phyloP scores from a whole-genome alignment of 805 yeast genomes.

The Yamadazyma insecticola region DNA sequence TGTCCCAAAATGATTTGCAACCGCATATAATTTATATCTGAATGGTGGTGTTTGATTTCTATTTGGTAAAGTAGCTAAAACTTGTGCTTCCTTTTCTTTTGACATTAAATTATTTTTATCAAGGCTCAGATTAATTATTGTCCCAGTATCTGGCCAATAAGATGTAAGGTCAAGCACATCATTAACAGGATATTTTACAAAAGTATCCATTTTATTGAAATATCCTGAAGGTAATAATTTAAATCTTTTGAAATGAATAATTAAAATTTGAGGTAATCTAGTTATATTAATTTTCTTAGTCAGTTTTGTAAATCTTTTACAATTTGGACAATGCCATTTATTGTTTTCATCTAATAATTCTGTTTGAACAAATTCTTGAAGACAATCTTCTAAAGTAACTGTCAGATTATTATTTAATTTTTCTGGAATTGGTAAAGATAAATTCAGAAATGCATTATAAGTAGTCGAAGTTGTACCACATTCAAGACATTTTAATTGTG shows the following conservation, averaged over 20 bases:
- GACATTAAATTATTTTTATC: constrained; percentile 17
- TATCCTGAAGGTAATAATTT: constrained; percentile 43
- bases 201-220: constrained; percentile 56
- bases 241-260: constrained; percentile 85
- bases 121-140: constrained; percentile 15
- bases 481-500: constrained; percentile 67
- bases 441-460: constrained; percentile 73
- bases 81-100: constrained; percentile 38
- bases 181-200: constrained; percentile 62
- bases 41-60: constrained; percentile 82
- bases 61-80: constrained; percentile 48
- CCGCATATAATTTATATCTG: constrained; percentile 70
- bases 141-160: constrained; percentile 63
- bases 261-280: constrained; percentile 69
- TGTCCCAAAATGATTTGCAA: constrained; percentile 80
- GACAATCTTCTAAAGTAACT: constrained; percentile 54
- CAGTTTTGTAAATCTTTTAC: constrained; percentile 59
- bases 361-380: constrained; percentile 69
- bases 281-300: constrained; percentile 70
- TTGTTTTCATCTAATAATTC: constrained; percentile 75
- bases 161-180: constrained; percentile 54
- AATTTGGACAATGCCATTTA: constrained; percentile 79
- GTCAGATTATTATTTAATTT: constrained; percentile 19
- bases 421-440: constrained; percentile 76
- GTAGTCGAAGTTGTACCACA: constrained; percentile 82